Base-by-base conservation (phyloP, 495 filamentous ascomycete species). In the Penicillium maclennaniae region DNA sequence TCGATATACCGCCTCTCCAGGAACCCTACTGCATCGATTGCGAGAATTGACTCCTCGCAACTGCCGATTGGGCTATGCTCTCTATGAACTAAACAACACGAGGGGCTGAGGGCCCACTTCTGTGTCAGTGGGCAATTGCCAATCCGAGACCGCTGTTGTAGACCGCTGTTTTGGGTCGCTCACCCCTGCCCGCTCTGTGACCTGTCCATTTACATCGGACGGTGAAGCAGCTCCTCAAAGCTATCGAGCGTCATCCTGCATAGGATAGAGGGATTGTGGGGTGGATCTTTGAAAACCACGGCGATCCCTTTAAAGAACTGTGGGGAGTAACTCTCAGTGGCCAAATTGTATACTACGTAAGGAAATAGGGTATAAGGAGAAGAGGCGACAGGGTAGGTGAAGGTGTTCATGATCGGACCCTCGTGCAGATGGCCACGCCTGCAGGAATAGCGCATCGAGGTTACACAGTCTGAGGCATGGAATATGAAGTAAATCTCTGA, bases 101-200 rank as follows among this genome's bases (percentile, higher is more conserved):
- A 19, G 36, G 21, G 20, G 36, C n/a, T 34, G 12, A 7, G 28
- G 4, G 2, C 21, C 28, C 16, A 21, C 16, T 8, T 15, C 2
- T 31, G 17, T n/a, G 31, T 17, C 45, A 37, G 14, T n/a, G 19
- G 20, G 15, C 8, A 2, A 8, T 5, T 1, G 8, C 10, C 1
- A 4, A 34, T 8, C 41, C 23, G 55, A 58, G 36, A 49, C 41
- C 49, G 45, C 45, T 23, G 45, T 12, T 37, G 31, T 57, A 59
- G 56, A 59, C 56, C 51, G 56, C 56, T 49, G 51, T 7, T 59
- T 49, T 46, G 16, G 51, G 44, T 40, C 39, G 43, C 47, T n/a
- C 39, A 23, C 19, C 45, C 16, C 10, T 44, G n/a, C 10, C 45
- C 31, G 19, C 4, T 49, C 12, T 52, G 43, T 52, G 47, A 51